phyloP scores from a whole-genome alignment of 2,329 filamentous ascomycete genomes.

The Rhexocercosporidium sp. region DNA sequence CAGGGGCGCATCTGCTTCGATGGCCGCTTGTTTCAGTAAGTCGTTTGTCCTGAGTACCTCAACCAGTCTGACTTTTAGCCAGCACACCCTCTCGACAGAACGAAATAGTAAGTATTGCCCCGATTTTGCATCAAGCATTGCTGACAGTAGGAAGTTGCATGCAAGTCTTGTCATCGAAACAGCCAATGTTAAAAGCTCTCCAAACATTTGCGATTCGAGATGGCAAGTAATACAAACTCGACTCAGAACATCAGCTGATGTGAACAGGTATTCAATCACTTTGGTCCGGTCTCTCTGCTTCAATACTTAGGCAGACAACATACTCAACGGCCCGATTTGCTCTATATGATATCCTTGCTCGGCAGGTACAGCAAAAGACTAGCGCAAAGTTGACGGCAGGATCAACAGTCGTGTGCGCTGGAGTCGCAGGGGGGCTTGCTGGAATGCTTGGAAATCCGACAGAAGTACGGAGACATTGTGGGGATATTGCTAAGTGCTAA shows the following conservation, averaged over 20 bases:
- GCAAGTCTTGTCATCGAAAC: conserved; percentile 49
- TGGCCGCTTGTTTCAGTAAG: conserved; percentile 53
- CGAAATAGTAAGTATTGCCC: conserved; percentile 47
- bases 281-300: conserved; percentile 51
- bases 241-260: background rate
- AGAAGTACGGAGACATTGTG: conserved; percentile 38
- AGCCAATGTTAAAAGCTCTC: conserved; percentile 48
- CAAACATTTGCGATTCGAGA: conserved; percentile 48
- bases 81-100: conserved; percentile 53
- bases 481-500: background rate
- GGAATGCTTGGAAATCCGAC: conserved; percentile 53
- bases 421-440: conserved; percentile 48
- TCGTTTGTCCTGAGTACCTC: background rate
- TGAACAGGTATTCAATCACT: conserved; percentile 47
- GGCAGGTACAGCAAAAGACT: conserved; percentile 37
- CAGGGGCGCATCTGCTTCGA: conserved; percentile 51
- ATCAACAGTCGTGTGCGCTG: conserved; percentile 48
- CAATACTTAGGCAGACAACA: conserved; percentile 50
- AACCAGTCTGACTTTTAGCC: background rate
- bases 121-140: background rate
- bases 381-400: conserved; percentile 43
- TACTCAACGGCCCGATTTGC: conserved; percentile 53
- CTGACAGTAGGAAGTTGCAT: conserved; percentile 44
- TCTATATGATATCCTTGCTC: conserved; percentile 47
- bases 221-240: conserved; percentile 36